Percentiles rank a stretch among this genome's conserved stretches.
phyloP scores from a whole-genome alignment of 257 asterid genomes.

The Agastache rugosa region DNA sequence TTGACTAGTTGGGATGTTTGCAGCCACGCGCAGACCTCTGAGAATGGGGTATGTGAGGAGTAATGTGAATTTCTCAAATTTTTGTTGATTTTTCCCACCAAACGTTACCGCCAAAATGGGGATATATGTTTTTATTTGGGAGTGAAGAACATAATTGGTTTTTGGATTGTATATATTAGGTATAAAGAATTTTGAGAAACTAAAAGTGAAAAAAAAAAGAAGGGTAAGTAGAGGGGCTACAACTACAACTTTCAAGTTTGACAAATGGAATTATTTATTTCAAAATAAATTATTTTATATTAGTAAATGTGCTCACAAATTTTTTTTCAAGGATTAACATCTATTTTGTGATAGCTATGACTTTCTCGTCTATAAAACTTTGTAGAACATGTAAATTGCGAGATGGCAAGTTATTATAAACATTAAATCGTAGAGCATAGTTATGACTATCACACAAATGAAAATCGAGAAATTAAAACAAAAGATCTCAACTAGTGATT shows the following conservation, averaged over 20 bases:
- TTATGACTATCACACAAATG: background rate
- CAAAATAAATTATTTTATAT: too few relatives aligned
- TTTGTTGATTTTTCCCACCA: constrained; percentile 60
- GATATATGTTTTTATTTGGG: constrained; percentile 35
- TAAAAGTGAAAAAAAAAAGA: background rate
- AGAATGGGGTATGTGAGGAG: constrained; percentile 27
- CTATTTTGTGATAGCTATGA: too few relatives aligned
- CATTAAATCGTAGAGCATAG: background rate
- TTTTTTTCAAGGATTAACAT: too few relatives aligned
- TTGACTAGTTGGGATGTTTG: background rate
- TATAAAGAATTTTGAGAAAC: too few relatives aligned
- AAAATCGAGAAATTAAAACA: background rate
- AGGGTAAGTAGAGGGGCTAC: too few relatives aligned
- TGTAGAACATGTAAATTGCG: too few relatives aligned
- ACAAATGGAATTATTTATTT: too few relatives aligned
- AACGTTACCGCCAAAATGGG: constrained; percentile 78
- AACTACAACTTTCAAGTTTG: too few relatives aligned
- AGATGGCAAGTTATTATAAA: background rate
- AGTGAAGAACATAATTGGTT: constrained; percentile 12
- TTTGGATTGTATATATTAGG: background rate
- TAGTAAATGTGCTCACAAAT: too few relatives aligned
- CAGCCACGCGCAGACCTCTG: constrained; percentile 35
- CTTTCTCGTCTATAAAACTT: too few relatives aligned
- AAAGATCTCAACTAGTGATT: background rate
- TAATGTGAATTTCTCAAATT: constrained; percentile 28